phyloP scores from a whole-genome alignment of 805 yeast genomes.

The Wickerhamomyces canadensis region DNA sequence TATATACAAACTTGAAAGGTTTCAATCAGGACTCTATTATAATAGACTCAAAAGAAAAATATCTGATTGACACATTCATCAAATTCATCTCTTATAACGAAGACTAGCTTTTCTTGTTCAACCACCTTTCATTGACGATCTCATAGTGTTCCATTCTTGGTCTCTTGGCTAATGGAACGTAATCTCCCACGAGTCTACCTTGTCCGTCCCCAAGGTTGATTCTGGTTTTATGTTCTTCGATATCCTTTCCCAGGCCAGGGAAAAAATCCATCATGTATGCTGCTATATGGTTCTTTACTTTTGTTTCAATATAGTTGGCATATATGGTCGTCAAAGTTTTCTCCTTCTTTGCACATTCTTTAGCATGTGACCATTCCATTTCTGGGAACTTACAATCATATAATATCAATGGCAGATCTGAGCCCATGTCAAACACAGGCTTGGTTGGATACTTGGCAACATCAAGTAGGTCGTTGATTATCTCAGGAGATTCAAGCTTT shows the following conservation, averaged over 20 bases:
- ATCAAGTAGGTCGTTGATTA: constrained; percentile 57
- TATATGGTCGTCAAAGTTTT: constrained; percentile 39
- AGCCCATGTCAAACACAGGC: constrained; percentile 85
- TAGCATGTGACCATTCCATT: constrained; percentile 53
- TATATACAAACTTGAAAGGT: not conserved
- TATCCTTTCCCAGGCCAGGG: constrained; percentile 15
- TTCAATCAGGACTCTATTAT: not conserved
- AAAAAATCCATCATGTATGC: constrained; percentile 21
- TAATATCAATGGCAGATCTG: constrained; percentile 79
- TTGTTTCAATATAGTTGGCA: constrained; percentile 50
- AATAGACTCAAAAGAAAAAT: not conserved
- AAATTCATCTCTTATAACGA: constrained; percentile 6
- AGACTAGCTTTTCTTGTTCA: constrained; percentile 29
- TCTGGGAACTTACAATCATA: constrained; percentile 77
- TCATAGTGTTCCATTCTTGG: constrained; percentile 61
- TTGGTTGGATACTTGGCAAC: constrained; percentile 50
- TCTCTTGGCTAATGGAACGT: constrained; percentile 54
- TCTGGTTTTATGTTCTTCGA: constrained; percentile 12
- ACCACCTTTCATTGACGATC: constrained; percentile 59
- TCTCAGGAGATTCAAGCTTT: constrained; percentile 52
- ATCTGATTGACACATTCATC: constrained; percentile 7
- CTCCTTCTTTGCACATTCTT: constrained; percentile 31
- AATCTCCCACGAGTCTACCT: constrained; percentile 53
- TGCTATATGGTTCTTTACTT: constrained; percentile 50
- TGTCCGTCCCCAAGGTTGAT: constrained; percentile 75